Percentiles rank a stretch among this genome's conserved stretches.
Conservation (phyloP, 1,139 yeast species). For the Blastobotrys petasosporus region DNA sequence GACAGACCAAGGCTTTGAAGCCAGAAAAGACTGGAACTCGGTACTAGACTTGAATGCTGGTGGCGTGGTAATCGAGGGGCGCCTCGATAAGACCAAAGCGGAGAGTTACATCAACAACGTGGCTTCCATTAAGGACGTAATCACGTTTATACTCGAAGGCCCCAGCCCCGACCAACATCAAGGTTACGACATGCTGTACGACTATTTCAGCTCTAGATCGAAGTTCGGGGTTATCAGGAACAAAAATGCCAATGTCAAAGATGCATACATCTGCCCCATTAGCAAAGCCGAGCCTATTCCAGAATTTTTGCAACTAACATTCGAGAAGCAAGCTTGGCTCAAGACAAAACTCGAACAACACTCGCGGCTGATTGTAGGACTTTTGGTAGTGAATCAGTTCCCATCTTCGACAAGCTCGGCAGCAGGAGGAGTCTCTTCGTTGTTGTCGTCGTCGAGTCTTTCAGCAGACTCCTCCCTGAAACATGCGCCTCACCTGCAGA, state of each 20-base stretch:
- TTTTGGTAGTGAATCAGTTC: conserved; percentile 9
- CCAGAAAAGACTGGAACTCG: conserved; percentile 26
- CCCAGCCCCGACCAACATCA: not conserved
- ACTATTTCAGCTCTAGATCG: conserved; percentile 44
- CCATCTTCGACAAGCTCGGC: no score
- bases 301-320: conserved; percentile 19
- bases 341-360: conserved; percentile 5
- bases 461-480: no score
- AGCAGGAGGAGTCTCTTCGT: no score
- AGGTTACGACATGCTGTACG: conserved; percentile 44
- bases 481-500: no score
- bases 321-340: conserved; percentile 14
- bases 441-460: no score
- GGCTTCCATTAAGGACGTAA: conserved; percentile 45
- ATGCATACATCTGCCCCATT: conserved; percentile 55
- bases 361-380: conserved; percentile 2
- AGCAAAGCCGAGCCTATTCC: conserved; percentile 28
- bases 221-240: conserved; percentile 61
- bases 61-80: conserved; percentile 53
- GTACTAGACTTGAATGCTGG: conserved; percentile 30
- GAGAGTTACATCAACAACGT: conserved; percentile 52
- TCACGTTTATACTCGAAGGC: conserved; percentile 36
- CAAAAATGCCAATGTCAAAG: conserved; percentile 48
- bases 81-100: conserved; percentile 51
- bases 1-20: conserved; percentile 25